Conservation (phyloP, 2,329 filamentous ascomycete species). For the Trichophaea hybrida region DNA sequence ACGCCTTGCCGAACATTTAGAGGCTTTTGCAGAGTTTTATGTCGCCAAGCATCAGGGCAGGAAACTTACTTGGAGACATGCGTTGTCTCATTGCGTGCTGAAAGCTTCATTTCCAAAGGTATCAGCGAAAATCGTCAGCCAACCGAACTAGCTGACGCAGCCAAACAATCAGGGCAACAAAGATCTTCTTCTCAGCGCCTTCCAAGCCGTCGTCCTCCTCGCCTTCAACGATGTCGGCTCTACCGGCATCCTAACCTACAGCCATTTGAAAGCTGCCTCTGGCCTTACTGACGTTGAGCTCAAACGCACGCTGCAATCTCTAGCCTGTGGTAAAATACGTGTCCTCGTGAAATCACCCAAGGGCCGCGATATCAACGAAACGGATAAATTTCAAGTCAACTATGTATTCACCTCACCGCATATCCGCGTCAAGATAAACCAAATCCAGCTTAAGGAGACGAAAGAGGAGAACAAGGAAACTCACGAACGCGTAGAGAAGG, state of each 20-base stretch:
- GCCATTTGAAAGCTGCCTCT: slow-evolving; percentile 59
- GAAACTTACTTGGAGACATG: slow-evolving; percentile 80
- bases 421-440: slow-evolving; percentile 93
- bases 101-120: slow-evolving; percentile 59
- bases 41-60: slow-evolving; percentile 78
- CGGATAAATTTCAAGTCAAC: slow-evolving; percentile 79
- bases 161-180: slow-evolving; percentile 44
- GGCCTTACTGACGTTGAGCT: slow-evolving; percentile 65
- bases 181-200: slow-evolving; percentile 79
- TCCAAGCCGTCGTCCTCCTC: slow-evolving; percentile 79
- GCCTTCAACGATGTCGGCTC: slow-evolving; percentile 64
- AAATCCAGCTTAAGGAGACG: slow-evolving; percentile 93
- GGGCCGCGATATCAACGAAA: slow-evolving; percentile 60
- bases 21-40: slow-evolving; percentile 75
- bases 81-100: slow-evolving; percentile 78
- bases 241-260: slow-evolving; percentile 48
- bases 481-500: slow-evolving; percentile 74
- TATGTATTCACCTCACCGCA: slow-evolving; percentile 61
- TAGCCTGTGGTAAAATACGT: slow-evolving; percentile 78
- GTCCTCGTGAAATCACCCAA: slow-evolving; percentile 77
- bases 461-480: slow-evolving; percentile 89
- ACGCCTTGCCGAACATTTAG: slow-evolving; percentile 60
- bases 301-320: slow-evolving; percentile 79
- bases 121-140: not conserved
- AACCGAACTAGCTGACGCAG: not conserved